Base-by-base conservation (phyloP, 2,329 filamentous ascomycete genomes). In the Xylariaceae sp. region DNA sequence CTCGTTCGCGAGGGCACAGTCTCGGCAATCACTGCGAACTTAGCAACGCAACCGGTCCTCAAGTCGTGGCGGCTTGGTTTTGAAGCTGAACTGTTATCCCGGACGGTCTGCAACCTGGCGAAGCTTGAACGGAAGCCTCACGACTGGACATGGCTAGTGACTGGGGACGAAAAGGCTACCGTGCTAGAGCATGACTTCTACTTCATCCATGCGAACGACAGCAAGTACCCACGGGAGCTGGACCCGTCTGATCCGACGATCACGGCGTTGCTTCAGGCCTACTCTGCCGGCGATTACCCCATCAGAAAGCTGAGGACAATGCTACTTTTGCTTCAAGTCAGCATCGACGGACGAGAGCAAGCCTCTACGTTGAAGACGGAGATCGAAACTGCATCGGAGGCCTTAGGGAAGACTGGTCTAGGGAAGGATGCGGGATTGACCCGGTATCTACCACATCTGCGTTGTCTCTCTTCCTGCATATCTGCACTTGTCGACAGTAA, bases 171-270 rank as follows among this genome's bases (percentile, higher is more conserved):
- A 53, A 72, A 69, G 38, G 68, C 67, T 7, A 72, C 75, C 3
- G 70, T 75, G 2, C 59, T 82, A 13, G 76, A 83, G 42, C 71
- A 81, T 46, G 62, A 77, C 19, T 54, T 82, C 27, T 63, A 73
- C 31, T 64, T 72, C 25, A 64, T 67, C 29, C 51, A 64, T 14
- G 55, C 61, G 4, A 50, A 56, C 10, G 49, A 58, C 6, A 47
- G 51, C 3, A 55, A 53, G 5, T 53, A 50, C 5, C 39, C 46
- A 16, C 49, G 55, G 18, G 58, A 56, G 3, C 50, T 64, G 16
- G 59, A 59, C 7, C 52, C 70, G 12, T 58, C 65, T 5, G 65
- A 72, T 32, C 54, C 67, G 2, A 61, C 59, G 10, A 57, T 73
- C 9, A 61, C 65, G 22, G 56, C 63, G 1, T 51, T 77, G 8